Evolutionary conservation across 768 basidiomycete genomes (phyloP), one percentile per base, ranked within the genome.

Genomic region (Suillus subluteus): DNA sequence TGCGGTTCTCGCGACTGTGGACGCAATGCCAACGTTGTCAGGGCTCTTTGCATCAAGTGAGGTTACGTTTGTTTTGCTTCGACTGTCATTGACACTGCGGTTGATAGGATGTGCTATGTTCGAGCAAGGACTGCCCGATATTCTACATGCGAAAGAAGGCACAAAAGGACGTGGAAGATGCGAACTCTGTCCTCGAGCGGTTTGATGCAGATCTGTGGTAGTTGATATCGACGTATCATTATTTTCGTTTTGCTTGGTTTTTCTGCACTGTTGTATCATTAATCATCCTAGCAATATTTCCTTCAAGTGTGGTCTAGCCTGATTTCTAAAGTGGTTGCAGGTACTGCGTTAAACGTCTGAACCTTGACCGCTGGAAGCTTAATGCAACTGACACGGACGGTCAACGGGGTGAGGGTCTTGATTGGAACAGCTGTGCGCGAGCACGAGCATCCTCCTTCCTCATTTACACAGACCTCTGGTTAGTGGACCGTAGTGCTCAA

Each of bases 21-120:
- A 99, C 98, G 1, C 97, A 99, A 74, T 99, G 98, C 72, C 98
- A 99, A 74, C 87, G 98, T 32, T 99, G 98, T 82, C 98, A 99
- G 75, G 98, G 98, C 16, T 99, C 98, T 21, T 82, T 99, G 58
- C 98, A 99, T 80, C 96, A 98, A 82, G 91, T 91, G 66, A 37
- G 76, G 70, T 16, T 32, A 37, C 58, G 6, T 37, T 44, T 15
- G 16, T 26, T 59, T 16, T 16, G 18, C 8, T 40, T 68, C 58
- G 5, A 43, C 15, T 32, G 32, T 18, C 48, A 52, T 59, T 61
- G 41, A 64, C 65, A 43, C 43, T 12, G 32, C 21, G 6, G 26
- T 58, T 40, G 62, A 12, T 70, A 98, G 94, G 98, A 99, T 74
- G 98, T 99, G 11, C 82, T 99, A 37, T 99, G 97, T 75, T 92